phyloP scores from a whole-genome alignment of 2,329 filamentous ascomycete genomes.

The Fusarium equiseti region DNA sequence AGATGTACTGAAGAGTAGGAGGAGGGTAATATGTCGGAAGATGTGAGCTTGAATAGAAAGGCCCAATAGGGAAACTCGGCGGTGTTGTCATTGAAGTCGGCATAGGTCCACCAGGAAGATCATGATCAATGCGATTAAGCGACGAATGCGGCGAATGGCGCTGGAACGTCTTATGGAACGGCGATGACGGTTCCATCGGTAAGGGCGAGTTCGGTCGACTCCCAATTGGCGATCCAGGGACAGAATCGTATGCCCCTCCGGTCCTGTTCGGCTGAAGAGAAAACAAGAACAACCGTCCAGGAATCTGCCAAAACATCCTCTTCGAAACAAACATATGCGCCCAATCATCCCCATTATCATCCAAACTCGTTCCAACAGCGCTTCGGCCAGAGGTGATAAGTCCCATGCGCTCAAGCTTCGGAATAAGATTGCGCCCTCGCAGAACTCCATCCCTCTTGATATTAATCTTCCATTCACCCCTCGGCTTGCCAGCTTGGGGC shows the following conservation, averaged over 20 bases:
- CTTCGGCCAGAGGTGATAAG: conserved; percentile 82
- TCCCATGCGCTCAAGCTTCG: conserved; percentile 94
- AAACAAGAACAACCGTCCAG: conserved; percentile 88
- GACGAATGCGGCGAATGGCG: conserved; percentile 48
- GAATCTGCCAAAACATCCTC: conserved; percentile 91
- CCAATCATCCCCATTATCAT: conserved; percentile 76
- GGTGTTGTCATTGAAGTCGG: conserved; percentile 51
- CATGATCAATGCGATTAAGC: conserved; percentile 48
- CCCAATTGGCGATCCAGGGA: conserved; percentile 63
- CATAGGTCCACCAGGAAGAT: conserved; percentile 56
- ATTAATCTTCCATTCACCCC: conserved; percentile 87
- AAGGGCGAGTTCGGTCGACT: conserved; percentile 68
- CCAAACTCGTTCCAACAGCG: conserved; percentile 74
- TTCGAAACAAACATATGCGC: conserved; percentile 84
- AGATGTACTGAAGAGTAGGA: conserved; percentile 81
- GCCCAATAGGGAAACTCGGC: conserved; percentile 66
- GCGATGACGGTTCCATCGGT: conserved; percentile 47
- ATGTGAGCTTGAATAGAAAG: conserved; percentile 85
- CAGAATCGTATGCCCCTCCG: conserved; percentile 48
- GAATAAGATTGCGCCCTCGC: conserved; percentile 82
- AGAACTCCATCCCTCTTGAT: conserved; percentile 91
- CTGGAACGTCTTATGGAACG: conserved; percentile 41
- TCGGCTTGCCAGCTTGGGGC: conserved; percentile 76
- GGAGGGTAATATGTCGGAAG: conserved; percentile 93
- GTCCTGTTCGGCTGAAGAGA: conserved; percentile 73